A percentile compares a stretch with the other conserved stretches of the same genome.
phyloP scores from a whole-genome alignment of 345 rosid genomes.

The Hevea brasiliensis region DNA sequence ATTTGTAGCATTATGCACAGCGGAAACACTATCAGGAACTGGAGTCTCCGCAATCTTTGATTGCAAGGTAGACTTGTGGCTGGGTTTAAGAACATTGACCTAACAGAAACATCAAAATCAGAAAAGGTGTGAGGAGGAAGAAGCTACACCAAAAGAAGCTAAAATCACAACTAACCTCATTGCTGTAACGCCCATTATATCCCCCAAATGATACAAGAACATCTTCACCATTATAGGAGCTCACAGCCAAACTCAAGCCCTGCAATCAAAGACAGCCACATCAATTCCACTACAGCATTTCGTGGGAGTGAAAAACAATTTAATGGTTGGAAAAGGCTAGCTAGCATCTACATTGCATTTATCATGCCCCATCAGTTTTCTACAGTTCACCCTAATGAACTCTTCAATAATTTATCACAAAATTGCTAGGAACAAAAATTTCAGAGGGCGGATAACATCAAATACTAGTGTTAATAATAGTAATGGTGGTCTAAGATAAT shows the following conservation, averaged over 20 bases:
- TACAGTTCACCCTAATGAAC: background rate
- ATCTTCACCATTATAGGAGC: slow-evolving; percentile 81
- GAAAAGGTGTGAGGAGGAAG: slow-evolving; percentile 10
- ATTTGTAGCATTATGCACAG: slow-evolving; percentile 58
- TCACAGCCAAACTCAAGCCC: slow-evolving; percentile 92
- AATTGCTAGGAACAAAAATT: background rate
- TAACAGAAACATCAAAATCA: slow-evolving; percentile 32
- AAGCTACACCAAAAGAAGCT: slow-evolving; percentile 2
- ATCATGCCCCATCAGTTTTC: background rate
- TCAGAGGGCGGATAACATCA: background rate
- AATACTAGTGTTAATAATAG: background rate
- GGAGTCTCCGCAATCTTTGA: slow-evolving; percentile 55
- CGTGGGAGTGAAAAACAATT: background rate
- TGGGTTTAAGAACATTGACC: slow-evolving; percentile 92
- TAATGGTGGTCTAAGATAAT: background rate
- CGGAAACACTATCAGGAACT: slow-evolving; percentile 80
- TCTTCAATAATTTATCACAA: background rate
- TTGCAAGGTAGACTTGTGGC: slow-evolving; percentile 87
- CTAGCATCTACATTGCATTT: background rate
- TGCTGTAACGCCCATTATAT: slow-evolving; percentile 93
- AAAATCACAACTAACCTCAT: slow-evolving; percentile 54
- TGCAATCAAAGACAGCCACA: slow-evolving; percentile 29
- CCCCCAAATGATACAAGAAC: slow-evolving; percentile 93
- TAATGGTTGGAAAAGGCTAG: background rate
- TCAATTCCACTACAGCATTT: slow-evolving; percentile 5